Evolutionary conservation across 2,329 filamentous ascomycete genomes (phyloP), one percentile per base, ranked within the genome.

Genomic region (Trichoderma brevicompactum): DNA sequence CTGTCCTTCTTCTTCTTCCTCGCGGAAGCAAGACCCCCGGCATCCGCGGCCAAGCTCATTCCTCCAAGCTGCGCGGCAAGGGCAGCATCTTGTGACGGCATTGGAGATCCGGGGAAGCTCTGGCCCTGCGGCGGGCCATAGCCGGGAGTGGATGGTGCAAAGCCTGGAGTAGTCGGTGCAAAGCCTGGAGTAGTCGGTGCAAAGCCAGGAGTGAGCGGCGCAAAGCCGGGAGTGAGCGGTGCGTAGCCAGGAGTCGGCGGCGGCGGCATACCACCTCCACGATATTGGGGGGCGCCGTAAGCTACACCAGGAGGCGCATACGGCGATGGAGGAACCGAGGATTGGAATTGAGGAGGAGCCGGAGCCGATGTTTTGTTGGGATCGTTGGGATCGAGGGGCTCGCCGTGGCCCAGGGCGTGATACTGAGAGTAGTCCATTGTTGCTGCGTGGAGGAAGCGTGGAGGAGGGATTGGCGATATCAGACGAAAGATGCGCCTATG

Each of bases 1-100:
- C 92, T 87, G 76, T 97, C 91, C 84, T 97, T 97, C 87, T 97
- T 98, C 83, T 94, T 92, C 77, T 83, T 90, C 75, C 87, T 84
- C 65, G 79, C 79, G 2, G 81, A 80, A 55, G 85, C 76, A 41
- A 82, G 80, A 32, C 44, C 56, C 52, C 82, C 77, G 40, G 75
- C 74, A 15, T 64, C 64, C 9, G 60, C 44, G 40, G 15, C 87
- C 70, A 96, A 80, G 46, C 84, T 88, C 85, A 96, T 86, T 67
- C 87, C 88, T 48, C 89, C 89, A 89, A 96, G 90, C 77, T 96
- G 92, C 64, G 87, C 84, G 53, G 88, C 84, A 66, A 92, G 76
- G 15, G 81, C 82, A 64, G 74, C 79, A 71, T 87, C 83, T 65
- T 78, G 79, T 63, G 75, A 74, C 23, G 75, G 73, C 71, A 72